Evolutionary conservation across 1,284 basidiomycete species (phyloP).

Genomic region (Macrocystidia cucumis): DNA sequence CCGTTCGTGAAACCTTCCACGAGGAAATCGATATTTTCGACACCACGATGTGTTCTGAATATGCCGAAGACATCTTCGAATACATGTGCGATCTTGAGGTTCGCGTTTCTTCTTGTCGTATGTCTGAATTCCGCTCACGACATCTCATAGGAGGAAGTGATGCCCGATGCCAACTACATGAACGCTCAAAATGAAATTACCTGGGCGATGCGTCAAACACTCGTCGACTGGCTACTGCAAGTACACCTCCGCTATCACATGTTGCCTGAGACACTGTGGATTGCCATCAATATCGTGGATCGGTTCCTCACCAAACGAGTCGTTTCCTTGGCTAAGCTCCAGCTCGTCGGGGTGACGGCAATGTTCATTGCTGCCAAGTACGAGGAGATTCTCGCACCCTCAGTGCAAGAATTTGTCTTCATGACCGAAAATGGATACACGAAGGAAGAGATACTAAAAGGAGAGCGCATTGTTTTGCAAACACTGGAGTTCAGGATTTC

Average conservation of each 20-base stretch:
- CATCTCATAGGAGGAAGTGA: constrained; percentile 48
- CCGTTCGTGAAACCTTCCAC: constrained; percentile 65
- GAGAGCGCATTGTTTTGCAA: constrained; percentile 90
- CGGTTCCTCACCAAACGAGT: constrained; percentile 90
- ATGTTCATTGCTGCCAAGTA: constrained; percentile 95
- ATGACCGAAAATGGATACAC: constrained; percentile 87
- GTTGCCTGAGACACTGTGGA: constrained; percentile 93
- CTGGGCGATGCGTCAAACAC: constrained; percentile 92
- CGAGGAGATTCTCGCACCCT: constrained; percentile 93
- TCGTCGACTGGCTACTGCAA: constrained; percentile 97
- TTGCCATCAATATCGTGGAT: constrained; percentile 94
- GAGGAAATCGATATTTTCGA: constrained; percentile 89
- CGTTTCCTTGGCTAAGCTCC: constrained; percentile 89
- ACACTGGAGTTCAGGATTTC: constrained; percentile 90
- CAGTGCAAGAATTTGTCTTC: constrained; percentile 79
- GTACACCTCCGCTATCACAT: constrained; percentile 92
- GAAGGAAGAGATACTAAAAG: constrained; percentile 85
- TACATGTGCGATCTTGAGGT: constrained; percentile 83
- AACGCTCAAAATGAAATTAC: constrained; percentile 83
- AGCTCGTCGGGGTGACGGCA: constrained; percentile 91
- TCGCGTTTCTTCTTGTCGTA: constrained; percentile 9
- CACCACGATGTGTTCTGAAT: constrained; percentile 95
- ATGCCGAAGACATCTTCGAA: constrained; percentile 90
- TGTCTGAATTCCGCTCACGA: constrained; percentile 7
- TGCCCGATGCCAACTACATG: constrained; percentile 91